Percentiles rank a stretch among this genome's conserved stretches.
These are phyloP conservation scores for Zymoseptoria tritici DNA, from an alignment of 2,329 filamentous ascomycete genomes.

Conservation along the genomic window DNA sequence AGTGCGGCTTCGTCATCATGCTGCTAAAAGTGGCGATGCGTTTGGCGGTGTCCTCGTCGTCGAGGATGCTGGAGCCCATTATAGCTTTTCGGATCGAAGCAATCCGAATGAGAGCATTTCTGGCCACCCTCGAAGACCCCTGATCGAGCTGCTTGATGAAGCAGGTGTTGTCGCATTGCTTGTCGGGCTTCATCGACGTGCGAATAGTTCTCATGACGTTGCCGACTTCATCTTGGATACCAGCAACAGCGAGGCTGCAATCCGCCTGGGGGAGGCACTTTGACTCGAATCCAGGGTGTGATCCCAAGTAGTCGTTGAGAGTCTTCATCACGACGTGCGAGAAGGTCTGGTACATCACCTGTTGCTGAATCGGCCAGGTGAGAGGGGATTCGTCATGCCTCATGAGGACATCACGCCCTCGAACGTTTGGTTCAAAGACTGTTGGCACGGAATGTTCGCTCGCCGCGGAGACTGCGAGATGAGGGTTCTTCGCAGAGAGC, in stretches of 20 bases:
- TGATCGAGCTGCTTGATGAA: not conserved
- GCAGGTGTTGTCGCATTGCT: not conserved
- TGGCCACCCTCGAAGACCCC: not conserved
- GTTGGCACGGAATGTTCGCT: too few species aligned
- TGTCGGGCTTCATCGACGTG: not conserved
- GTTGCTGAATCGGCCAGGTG: not conserved
- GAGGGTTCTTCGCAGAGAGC: not conserved
- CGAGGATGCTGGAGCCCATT: not conserved
- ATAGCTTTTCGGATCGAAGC: not conserved
- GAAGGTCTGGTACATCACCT: not conserved
- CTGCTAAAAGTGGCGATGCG: not conserved
- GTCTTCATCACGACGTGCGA: not conserved
- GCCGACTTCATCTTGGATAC: not conserved
- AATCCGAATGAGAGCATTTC: not conserved
- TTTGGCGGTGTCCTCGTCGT: not conserved
- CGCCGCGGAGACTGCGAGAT: not conserved
- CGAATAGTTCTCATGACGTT: not conserved
- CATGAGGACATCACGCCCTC: not conserved
- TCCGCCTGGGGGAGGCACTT: not conserved
- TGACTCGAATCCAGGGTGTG: not conserved
- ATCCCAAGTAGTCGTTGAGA: not conserved
- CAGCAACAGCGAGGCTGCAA: not conserved
- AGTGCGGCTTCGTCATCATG: not conserved
- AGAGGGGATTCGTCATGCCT: not conserved
- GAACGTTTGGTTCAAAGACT: not conserved